These are phyloP conservation scores for Ramalina peruviana DNA, from an alignment of 495 filamentous ascomycete species.

Conservation along the genomic window DNA sequence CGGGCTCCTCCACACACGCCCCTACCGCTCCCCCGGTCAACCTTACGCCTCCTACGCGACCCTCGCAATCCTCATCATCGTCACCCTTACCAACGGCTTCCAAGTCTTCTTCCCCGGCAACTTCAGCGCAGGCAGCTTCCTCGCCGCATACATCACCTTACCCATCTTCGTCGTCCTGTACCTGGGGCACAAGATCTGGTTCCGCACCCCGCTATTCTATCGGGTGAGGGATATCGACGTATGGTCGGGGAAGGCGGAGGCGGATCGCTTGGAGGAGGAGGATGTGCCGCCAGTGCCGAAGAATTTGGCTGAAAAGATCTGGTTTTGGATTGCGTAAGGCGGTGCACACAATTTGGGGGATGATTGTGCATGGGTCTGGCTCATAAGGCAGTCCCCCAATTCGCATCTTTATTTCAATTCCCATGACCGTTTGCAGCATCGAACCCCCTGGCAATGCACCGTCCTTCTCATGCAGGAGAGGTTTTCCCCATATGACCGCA, in stretches of 20 bases:
- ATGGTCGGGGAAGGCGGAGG: conserved; percentile 34
- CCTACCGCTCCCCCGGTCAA: conserved; percentile 12
- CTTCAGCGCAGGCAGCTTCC: conserved; percentile 31
- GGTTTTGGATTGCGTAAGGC: conserved; percentile 29
- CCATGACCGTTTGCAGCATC: too few species aligned
- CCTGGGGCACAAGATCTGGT: conserved; percentile 42
- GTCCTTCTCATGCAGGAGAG: too few species aligned
- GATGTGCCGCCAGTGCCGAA: conserved; percentile 21
- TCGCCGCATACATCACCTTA: conserved; percentile 47
- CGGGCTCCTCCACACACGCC: conserved; percentile 18
- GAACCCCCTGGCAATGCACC: too few species aligned
- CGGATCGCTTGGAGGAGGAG: conserved; percentile 29
- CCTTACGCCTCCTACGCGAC: conserved; percentile 12
- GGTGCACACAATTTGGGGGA: neutral
- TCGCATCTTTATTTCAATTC: too few species aligned
- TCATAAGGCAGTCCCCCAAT: too few species aligned
- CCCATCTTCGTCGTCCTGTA: conserved; percentile 47
- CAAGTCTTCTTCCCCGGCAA: conserved; percentile 21
- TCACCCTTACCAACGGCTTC: conserved; percentile 24
- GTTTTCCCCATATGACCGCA: too few species aligned
- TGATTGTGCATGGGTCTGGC: too few species aligned
- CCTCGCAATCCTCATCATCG: conserved; percentile 8
- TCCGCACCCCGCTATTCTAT: conserved; percentile 16
- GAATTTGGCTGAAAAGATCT: conserved; percentile 28
- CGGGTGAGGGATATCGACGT: conserved; percentile 27